Conservation (phyloP, 805 yeast genomes). For the Diddensiella caesifluorescens region DNA sequence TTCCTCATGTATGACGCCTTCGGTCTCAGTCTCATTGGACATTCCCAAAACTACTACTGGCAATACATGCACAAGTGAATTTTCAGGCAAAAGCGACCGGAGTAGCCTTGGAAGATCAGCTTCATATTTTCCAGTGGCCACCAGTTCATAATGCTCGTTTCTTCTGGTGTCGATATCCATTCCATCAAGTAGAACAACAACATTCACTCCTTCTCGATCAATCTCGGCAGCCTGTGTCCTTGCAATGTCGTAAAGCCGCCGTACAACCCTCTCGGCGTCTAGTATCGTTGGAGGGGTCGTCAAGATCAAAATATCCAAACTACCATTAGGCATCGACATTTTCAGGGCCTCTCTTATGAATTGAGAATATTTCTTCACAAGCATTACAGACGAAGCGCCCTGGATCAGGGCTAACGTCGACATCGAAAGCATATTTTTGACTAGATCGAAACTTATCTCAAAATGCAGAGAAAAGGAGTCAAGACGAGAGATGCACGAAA, state of each 20-base stretch:
- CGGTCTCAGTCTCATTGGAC: constrained; percentile 8
- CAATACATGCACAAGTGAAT: constrained; percentile 16
- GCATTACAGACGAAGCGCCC: constrained; percentile 12
- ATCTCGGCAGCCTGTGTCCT: constrained; percentile 18
- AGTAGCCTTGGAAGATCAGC: constrained; percentile 18
- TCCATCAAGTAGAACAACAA: constrained; percentile 32
- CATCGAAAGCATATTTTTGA: constrained; percentile 21
- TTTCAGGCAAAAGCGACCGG: constrained; percentile 20
- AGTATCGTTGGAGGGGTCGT: constrained; percentile 23
- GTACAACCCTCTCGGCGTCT: constrained; percentile 24
- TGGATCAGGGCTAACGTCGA: constrained; percentile 24
- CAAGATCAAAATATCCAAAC: constrained; percentile 27
- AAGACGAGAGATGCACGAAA: too few relatives aligned
- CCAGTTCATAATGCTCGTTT: constrained; percentile 31
- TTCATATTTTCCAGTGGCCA: constrained; percentile 28
- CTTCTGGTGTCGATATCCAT: constrained; percentile 25
- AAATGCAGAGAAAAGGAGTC: too few relatives aligned
- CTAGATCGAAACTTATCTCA: too few relatives aligned
- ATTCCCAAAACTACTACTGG: constrained; percentile 23
- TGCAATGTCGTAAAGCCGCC: constrained; percentile 25
- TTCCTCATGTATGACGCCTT: constrained; percentile 1
- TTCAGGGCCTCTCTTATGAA: constrained; percentile 27
- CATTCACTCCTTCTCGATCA: constrained; percentile 20
- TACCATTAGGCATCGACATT: constrained; percentile 28
- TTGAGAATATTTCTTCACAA: constrained; percentile 17